Base-by-base conservation (phyloP, 176 grass and related monocot genomes). In the Calamus simplicifolius region DNA sequence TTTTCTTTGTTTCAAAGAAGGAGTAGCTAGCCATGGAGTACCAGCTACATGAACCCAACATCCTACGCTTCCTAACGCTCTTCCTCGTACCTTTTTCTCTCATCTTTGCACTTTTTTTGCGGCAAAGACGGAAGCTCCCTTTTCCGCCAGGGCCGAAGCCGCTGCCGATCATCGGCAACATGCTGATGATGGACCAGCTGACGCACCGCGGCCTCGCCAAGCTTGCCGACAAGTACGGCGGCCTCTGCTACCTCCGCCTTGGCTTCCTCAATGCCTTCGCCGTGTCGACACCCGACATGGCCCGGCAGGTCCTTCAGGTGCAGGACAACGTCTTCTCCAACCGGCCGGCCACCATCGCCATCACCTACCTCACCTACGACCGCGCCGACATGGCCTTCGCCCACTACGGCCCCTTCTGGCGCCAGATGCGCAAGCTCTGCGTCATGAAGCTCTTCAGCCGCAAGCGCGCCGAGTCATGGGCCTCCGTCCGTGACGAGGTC, bases 371-470 rank as follows among this genome's bases (percentile, higher is more conserved):
- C 13, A 81, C 88, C 26, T 92, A 98, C 76, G 51, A 76, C 76
- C 81, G 81, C 55, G 81, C 88, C 6, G 93, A 98, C 84, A 98
- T 98, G 93, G 93, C 93, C 51, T 92, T 98, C 72, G 88, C 81
- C 19, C 84, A 92, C 85, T 98, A 98, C 67, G 93, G 87, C 4
- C 76, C 88, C 26, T 98, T 89, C 84, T 98, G 87, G 93, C 87
- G 93, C 25, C 84, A 97, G 76, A 85, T 87, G 87, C 72, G 93
- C 50, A 92, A 97, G 72, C 87, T 97, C 1, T 91, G 78, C 58
- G 84, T 91, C 5, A 68, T 97, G 73, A 91, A 91, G 72, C 84
- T 91, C 61, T 92, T 91, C 81, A 91, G 87, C 73, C 87, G 84
- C 31, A 82, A 80, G 12, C 92, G 81, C 16, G 75, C 87, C 6